Percentiles rank a stretch among this genome's conserved stretches.
phyloP scores from a whole-genome alignment of 2,329 filamentous ascomycete genomes.

The Fusarium sp. region DNA sequence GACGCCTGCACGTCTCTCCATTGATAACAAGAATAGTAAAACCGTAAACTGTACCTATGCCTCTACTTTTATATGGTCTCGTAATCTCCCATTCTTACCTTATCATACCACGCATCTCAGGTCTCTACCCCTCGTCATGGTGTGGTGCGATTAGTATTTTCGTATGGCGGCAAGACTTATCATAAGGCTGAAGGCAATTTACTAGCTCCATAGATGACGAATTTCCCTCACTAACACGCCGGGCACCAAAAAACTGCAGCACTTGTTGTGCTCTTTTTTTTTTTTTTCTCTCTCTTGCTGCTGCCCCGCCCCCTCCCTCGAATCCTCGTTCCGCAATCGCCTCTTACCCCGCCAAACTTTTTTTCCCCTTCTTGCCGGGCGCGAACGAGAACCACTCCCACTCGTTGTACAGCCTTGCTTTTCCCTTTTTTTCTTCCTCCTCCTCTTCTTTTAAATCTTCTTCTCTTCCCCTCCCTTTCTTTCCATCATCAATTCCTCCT shows the following conservation, averaged over 20 bases:
- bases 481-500: slow-evolving; percentile 17
- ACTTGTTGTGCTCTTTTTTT: slow-evolving; percentile 28
- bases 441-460: slow-evolving; percentile 8
- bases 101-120: background rate
- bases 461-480: background rate
- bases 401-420: slow-evolving; percentile 16
- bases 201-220: slow-evolving; percentile 23
- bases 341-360: slow-evolving; percentile 48
- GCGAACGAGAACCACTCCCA: slow-evolving; percentile 35
- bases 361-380: slow-evolving; percentile 37
- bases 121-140: background rate
- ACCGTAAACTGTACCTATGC: background rate
- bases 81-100: background rate
- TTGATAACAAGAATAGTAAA: background rate
- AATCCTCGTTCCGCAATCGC: slow-evolving; percentile 35
- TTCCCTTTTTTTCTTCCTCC: slow-evolving; percentile 11
- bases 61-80: background rate
- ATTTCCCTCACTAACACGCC: slow-evolving; percentile 6
- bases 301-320: slow-evolving; percentile 41
- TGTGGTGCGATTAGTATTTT: background rate
- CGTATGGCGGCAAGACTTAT: background rate
- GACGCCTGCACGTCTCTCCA: background rate
- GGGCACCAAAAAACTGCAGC: slow-evolving; percentile 2
- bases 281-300: slow-evolving; percentile 22
- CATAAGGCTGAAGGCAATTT: slow-evolving; percentile 4